A percentile compares a stretch with the other conserved stretches of the same genome.
phyloP scores from a whole-genome alignment of 2,329 filamentous ascomycete species.

The Pseudogymnoascus verrucosus region DNA sequence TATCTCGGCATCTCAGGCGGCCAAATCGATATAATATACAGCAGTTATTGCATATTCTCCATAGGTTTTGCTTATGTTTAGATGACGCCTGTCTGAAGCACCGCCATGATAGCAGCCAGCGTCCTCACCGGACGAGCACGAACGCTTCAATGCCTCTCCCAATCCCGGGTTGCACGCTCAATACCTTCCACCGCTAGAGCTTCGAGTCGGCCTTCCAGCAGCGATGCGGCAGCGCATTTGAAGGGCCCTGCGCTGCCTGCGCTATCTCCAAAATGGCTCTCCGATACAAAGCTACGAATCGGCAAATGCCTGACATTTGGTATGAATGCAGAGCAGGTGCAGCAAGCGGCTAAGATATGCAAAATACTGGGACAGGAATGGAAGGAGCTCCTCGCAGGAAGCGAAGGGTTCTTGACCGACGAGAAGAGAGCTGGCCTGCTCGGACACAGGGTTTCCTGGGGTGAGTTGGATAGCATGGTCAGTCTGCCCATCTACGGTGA shows the following conservation, averaged over 20 bases:
- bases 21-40: neutral
- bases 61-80: neutral
- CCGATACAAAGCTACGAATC: conserved; percentile 56
- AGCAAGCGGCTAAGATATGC: conserved; percentile 51
- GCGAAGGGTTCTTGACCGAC: conserved; percentile 65
- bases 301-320: conserved; percentile 73
- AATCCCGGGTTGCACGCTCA: neutral
- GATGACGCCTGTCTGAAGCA: neutral
- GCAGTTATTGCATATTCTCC: neutral
- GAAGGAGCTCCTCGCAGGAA: conserved; percentile 63
- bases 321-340: conserved; percentile 47
- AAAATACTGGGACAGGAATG: conserved; percentile 56
- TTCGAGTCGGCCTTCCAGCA: neutral
- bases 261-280: conserved; percentile 59
- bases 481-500: conserved; percentile 23
- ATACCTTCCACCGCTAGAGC: neutral
- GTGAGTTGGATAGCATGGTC: conserved; percentile 68
- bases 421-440: conserved; percentile 54
- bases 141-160: neutral
- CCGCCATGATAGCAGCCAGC: neutral
- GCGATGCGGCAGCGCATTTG: neutral
- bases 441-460: conserved; percentile 66
- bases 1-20: neutral
- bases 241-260: conserved; percentile 9
- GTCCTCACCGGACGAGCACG: neutral